These are phyloP conservation scores for Aphanomyces astaci DNA, from an alignment of 352 stramenopile species.

Conservation along the genomic window DNA sequence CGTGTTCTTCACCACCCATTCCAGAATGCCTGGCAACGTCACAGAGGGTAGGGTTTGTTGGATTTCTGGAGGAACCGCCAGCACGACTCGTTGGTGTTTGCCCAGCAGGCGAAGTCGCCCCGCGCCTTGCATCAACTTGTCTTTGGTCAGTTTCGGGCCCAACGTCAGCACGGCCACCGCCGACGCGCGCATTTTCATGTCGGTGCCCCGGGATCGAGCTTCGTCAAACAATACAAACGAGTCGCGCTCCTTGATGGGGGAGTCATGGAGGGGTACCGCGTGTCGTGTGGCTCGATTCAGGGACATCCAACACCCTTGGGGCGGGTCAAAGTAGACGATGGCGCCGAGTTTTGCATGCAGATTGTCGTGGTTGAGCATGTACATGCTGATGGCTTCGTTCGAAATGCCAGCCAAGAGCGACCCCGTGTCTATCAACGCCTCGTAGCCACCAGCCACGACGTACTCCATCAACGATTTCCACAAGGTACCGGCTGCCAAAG, in stretches of 20 bases:
- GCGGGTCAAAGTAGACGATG: slow-evolving; percentile 64
- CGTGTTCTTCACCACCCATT: slow-evolving; percentile 86
- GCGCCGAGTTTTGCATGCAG: slow-evolving; percentile 12
- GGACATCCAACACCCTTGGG: slow-evolving; percentile 65
- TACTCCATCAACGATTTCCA: slow-evolving; percentile 45
- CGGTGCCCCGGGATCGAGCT: slow-evolving; percentile 71
- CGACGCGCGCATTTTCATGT: slow-evolving; percentile 77
- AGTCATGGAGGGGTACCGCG: slow-evolving; percentile 43
- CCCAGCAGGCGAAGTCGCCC: slow-evolving; percentile 79
- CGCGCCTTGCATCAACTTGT: slow-evolving; percentile 91
- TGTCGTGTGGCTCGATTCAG: slow-evolving; percentile 44
- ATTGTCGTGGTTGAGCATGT: slow-evolving; percentile 32
- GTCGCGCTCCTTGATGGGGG: slow-evolving; percentile 65
- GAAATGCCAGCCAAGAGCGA: slow-evolving; percentile 65
- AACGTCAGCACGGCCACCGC: slow-evolving; percentile 76
- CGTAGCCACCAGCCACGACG: slow-evolving; percentile 32
- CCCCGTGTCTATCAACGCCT: slow-evolving; percentile 81
- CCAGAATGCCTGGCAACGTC: slow-evolving; percentile 43
- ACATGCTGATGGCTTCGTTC: slow-evolving; percentile 42
- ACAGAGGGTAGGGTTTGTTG: slow-evolving; percentile 33
- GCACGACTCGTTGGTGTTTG: slow-evolving; percentile 52
- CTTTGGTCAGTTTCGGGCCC: slow-evolving; percentile 79
- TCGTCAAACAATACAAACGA: slow-evolving; percentile 90
- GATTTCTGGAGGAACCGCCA: slow-evolving; percentile 65
- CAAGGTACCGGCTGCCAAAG: neutral